Evolutionary conservation across 2,329 filamentous ascomycete genomes (phyloP).

Genomic region (Pyrenochaeta sp.): DNA sequence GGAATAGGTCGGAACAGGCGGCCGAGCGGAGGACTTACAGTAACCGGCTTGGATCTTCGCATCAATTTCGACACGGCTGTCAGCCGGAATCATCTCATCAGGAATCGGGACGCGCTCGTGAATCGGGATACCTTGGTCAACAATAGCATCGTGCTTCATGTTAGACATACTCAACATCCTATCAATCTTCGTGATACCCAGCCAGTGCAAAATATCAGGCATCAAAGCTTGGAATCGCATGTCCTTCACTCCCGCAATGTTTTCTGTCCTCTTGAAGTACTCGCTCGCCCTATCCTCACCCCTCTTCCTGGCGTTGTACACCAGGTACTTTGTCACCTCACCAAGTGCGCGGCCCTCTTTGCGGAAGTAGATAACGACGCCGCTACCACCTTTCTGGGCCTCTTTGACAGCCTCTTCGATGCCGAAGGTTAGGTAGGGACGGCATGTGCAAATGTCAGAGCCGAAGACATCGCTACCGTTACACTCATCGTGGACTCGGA

Average conservation of each 20-base stretch:
- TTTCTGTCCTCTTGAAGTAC: constrained; percentile 97
- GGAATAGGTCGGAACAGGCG: not conserved
- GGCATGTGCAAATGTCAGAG: constrained; percentile 96
- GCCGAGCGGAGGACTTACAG: constrained; percentile 61
- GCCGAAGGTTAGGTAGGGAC: constrained; percentile 94
- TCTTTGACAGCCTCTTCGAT: constrained; percentile 98
- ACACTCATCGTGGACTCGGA: constrained; percentile 88
- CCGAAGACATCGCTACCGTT: constrained; percentile 98
- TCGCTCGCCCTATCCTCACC: constrained; percentile 82
- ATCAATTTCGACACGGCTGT: constrained; percentile 97
- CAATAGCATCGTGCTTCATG: constrained; percentile 92
- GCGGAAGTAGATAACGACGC: constrained; percentile 97
- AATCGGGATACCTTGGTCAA: constrained; percentile 86
- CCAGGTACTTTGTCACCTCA: constrained; percentile 89
- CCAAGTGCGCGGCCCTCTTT: constrained; percentile 95
- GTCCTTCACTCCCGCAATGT: constrained; percentile 93
- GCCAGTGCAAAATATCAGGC: constrained; percentile 97
- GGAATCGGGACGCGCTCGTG: constrained; percentile 90
- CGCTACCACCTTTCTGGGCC: constrained; percentile 90
- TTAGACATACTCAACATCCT: constrained; percentile 99
- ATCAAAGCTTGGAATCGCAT: constrained; percentile 99
- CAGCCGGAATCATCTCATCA: constrained; percentile 90
- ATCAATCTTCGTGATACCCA: constrained; percentile 98
- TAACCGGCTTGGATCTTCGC: constrained; percentile 94
- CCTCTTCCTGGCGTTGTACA: constrained; percentile 81